Evolutionary conservation across 2,329 filamentous ascomycete genomes (phyloP), one percentile per base, ranked within the genome.

Genomic region (Blastomyces parvus): DNA sequence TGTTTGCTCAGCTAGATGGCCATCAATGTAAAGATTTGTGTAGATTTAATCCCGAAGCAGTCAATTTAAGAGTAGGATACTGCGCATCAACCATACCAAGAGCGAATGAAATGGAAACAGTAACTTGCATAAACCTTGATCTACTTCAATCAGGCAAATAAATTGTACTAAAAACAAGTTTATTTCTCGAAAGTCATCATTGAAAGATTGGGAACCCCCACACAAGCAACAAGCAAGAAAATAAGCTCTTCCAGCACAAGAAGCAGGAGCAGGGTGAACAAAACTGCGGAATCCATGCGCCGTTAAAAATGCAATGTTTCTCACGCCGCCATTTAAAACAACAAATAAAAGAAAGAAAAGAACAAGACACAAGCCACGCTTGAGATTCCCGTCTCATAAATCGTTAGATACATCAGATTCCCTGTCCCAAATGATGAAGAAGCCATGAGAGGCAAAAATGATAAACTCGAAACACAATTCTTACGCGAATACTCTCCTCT

Each of bases 401-500:
- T 58, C 55, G 36, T 58, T 40, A 25, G 25, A 42, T n/a, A 40
- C 36, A 58, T 42, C 36, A 14, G 11, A 42, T 42, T 58, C 55
- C 36, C 13, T 11, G 8, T 57, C 30, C 8, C 52, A n/a, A 19
- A 9, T 33, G 52, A 36, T 17, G 30, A 56, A 56, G 19, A 56
- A 42, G 36, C 2, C 36, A 17, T 27, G 33, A 27, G 19, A 27
- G 33, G 36, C 33, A 42, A 40, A 42, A 22, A 1, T 7, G 22
- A 25, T 22, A 27, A 42, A 27, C 40, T n/a, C 9, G 3, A 38
- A 58, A 25, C 22, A 27, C 6, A 22, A 5, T 42, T n/a, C 42
- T 59, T 44, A 62, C 46, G 36, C 52, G 65, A 77, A 77, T 17
- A 73, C 72, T 61, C 69, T 73, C 38, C 70, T 70, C 8, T 71